Evolutionary conservation across 371 early-diverging fungal species (phyloP).

Genomic region (Funneliformis caledonium): DNA sequence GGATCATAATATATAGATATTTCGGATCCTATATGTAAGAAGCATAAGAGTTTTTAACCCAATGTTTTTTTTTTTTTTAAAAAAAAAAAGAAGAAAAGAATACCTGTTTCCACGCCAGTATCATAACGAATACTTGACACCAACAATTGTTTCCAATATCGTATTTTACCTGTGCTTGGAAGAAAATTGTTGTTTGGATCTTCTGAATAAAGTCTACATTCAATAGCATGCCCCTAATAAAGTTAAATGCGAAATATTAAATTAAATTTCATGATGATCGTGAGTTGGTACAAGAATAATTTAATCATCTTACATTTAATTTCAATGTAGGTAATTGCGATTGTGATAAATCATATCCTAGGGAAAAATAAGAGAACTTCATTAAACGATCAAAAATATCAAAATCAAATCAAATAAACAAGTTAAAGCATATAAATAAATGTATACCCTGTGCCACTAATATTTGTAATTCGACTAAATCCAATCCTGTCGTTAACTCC

Average conservation of each 20-base stretch:
- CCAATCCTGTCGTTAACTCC: conserved; percentile 90
- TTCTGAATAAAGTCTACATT: conserved; percentile 84
- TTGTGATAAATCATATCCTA: conserved; percentile 47
- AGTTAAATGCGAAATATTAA: conserved; percentile 36
- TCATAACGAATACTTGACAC: conserved; percentile 66
- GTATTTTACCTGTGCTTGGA: conserved; percentile 50
- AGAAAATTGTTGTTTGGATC: conserved; percentile 70
- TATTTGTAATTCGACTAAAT: conserved; percentile 90
- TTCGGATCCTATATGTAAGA: conserved; percentile 60
- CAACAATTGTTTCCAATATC: conserved; percentile 47
- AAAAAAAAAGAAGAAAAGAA: background rate
- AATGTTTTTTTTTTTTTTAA: background rate
- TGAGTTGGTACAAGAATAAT: no score
- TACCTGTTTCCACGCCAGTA: conserved; percentile 63
- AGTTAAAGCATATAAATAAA: background rate
- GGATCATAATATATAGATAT: conserved; percentile 83
- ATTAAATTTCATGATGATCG: no score
- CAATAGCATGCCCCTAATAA: conserved; percentile 79
- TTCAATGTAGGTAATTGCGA: conserved; percentile 51
- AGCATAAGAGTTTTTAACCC: background rate
- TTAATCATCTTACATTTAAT: conserved; percentile 46
- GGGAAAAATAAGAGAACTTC: no score
- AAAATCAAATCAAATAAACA: background rate
- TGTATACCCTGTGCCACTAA: conserved; percentile 63
- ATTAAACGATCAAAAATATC: no score